These are phyloP conservation scores for Microcyclosporella mali DNA, from an alignment of 2,329 filamentous ascomycete genomes.

Conservation along the genomic window DNA sequence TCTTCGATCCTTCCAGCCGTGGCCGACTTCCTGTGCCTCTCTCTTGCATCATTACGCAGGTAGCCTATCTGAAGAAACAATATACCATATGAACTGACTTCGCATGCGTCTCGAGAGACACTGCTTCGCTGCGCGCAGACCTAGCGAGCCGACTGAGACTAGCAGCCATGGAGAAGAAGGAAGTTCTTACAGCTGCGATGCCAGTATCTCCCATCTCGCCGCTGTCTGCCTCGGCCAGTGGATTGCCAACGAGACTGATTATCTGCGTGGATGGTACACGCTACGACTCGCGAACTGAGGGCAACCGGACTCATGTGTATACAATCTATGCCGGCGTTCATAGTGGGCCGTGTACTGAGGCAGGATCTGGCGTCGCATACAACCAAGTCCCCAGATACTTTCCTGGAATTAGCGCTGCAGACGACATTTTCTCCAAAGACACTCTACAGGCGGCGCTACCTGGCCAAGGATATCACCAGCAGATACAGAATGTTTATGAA, in stretches of 20 bases:
- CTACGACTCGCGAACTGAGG: conserved; percentile 6
- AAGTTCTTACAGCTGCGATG: background rate
- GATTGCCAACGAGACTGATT: conserved; percentile 14
- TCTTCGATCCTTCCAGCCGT: no score
- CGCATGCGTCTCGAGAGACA: no score
- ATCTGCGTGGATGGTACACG: conserved; percentile 21
- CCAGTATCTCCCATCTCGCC: background rate
- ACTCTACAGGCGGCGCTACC: conserved; percentile 12
- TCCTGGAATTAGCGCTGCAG: conserved; percentile 14
- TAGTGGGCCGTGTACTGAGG: conserved; percentile 11
- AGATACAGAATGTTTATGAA: conserved; percentile 22
- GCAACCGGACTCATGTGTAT: conserved; percentile 16
- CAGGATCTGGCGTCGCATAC: conserved; percentile 3
- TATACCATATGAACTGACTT: no score
- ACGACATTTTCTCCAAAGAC: conserved; percentile 14
- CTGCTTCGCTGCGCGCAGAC: no score
- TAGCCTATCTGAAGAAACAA: no score
- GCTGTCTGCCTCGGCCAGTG: background rate
- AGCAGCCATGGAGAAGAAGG: conserved; percentile 2
- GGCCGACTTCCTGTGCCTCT: no score
- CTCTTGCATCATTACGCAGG: no score
- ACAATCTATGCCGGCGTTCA: conserved; percentile 15
- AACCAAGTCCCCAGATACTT: conserved; percentile 15
- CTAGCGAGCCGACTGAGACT: no score
- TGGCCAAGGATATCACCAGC: conserved; percentile 19